Evolutionary conservation across 1,284 basidiomycete species (phyloP).

Genomic region (Boletus smithii): DNA sequence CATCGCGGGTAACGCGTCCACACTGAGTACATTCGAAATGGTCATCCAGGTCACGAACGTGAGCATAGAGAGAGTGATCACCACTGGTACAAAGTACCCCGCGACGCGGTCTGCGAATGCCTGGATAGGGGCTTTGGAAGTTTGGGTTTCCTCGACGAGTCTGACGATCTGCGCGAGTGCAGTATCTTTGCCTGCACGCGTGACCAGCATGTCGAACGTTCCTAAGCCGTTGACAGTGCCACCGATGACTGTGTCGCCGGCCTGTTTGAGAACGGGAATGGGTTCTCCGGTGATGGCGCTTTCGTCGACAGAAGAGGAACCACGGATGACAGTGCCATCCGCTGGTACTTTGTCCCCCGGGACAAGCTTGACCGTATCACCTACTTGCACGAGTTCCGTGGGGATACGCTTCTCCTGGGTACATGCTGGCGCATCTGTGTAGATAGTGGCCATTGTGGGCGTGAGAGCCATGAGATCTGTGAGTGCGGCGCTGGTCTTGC

Average conservation of each 20-base stretch:
- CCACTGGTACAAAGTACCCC: slow-evolving; percentile 92
- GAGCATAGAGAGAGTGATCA: slow-evolving; percentile 77
- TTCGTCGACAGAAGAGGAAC: slow-evolving; percentile 90
- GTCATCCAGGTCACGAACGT: slow-evolving; percentile 89
- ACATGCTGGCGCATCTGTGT: slow-evolving; percentile 76
- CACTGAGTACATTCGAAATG: slow-evolving; percentile 62
- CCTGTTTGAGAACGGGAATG: slow-evolving; percentile 82
- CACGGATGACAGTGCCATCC: slow-evolving; percentile 86
- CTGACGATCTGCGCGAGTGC: slow-evolving; percentile 94
- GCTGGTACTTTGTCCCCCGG: slow-evolving; percentile 97
- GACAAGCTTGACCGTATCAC: slow-evolving; percentile 90
- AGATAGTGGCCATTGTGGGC: slow-evolving; percentile 94
- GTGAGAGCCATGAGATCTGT: slow-evolving; percentile 95
- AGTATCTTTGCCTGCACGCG: slow-evolving; percentile 93
- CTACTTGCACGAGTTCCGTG: slow-evolving; percentile 92
- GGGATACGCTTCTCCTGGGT: slow-evolving; percentile 87
- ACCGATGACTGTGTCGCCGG: slow-evolving; percentile 86
- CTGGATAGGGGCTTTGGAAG: slow-evolving; percentile 96
- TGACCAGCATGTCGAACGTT: slow-evolving; percentile 94
- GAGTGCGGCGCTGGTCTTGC: slow-evolving; percentile 93
- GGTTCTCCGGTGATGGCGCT: slow-evolving; percentile 97
- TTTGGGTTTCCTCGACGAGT: slow-evolving; percentile 97
- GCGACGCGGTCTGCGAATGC: slow-evolving; percentile 94
- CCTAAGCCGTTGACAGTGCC: slow-evolving; percentile 97
- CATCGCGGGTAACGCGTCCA: slow-evolving; percentile 70